Evolutionary conservation across 768 basidiomycete species (phyloP), one percentile per base, ranked within the genome.

Genomic region (Russula lepida): DNA sequence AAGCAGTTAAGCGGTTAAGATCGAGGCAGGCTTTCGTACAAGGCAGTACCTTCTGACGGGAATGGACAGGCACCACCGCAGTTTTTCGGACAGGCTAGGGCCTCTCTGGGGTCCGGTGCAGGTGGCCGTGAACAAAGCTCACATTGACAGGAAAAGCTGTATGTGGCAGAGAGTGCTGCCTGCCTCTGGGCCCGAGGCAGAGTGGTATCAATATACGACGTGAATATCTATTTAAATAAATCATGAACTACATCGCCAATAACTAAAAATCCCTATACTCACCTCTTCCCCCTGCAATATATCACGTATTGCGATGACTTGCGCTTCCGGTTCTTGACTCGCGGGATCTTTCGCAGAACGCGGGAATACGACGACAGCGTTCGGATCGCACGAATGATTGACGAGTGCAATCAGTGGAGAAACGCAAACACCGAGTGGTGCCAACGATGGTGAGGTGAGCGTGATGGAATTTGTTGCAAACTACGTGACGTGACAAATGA

Each of bases 381-480:
- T 95, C 0, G 92, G 91, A 23, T 82, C 79, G 69, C 93, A 95
- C 0, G 88, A 89, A 69, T 98, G 94, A 69, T 97, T 97, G 59
- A 89, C 80, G 12, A 97, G 76, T 0, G 94, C 94, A 4, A 86
- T 74, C 0, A 81, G 68, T 0, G 95, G 94, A 0, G 90, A 89
- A 15, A 95, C 79, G n/a, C 87, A 84, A 2, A 86, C 85, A 6
- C 95, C 95, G 37, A 98, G 77, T 0, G 94, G 88, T 2, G 83
- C 80, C 17, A 98, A 76, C 4, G 88, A 80, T 0, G 89, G 84
- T 0, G 86, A 81, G 1, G 92, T 86, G 11, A 97, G 74, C 0
- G 94, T 88, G 69, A 98, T 89, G 0, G 95, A 87, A 70, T 99
- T 99, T 7, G 91, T 89, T 11, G 84, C 82, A 70, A 98, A 94